Conservation (phyloP, 352 stramenopile genomes). For the Aphanomyces stellatus region DNA sequence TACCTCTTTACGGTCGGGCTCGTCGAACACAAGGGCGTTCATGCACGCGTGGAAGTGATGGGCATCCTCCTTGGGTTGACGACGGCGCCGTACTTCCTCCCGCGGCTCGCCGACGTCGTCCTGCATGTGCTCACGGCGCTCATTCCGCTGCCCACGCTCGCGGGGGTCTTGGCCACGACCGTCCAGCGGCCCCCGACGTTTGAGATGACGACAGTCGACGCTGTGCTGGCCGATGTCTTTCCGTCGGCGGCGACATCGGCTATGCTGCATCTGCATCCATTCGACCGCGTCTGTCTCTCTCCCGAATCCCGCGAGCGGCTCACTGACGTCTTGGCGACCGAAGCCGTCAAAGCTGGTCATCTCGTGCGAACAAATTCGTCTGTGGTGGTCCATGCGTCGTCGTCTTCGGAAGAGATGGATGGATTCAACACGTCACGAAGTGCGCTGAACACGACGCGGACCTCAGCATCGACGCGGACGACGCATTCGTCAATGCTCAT, state of each 20-base stretch:
- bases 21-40: not conserved
- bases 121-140: not conserved
- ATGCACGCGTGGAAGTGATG: slow-evolving; percentile 7
- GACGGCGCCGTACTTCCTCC: not conserved
- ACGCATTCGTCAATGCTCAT: not conserved
- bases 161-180: not conserved
- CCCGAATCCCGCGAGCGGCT: not conserved
- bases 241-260: not conserved
- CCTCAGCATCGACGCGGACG: not conserved
- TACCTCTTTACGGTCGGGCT: slow-evolving; percentile 12
- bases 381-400: no score
- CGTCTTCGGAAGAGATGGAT: not conserved
- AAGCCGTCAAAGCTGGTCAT: not conserved
- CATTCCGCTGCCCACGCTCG: slow-evolving; percentile 6
- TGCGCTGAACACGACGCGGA: not conserved
- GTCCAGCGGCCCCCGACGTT: not conserved
- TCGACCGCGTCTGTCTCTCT: slow-evolving; percentile 3
- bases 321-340: not conserved
- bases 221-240: slow-evolving; percentile 10
- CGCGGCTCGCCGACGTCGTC: slow-evolving; percentile 6
- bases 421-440: not conserved
- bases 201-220: not conserved
- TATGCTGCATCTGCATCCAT: not conserved
- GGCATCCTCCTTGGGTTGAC: not conserved
- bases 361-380: not conserved